Conservation (phyloP, 139 green algal species). For the Chlamydomonas applanata region DNA sequence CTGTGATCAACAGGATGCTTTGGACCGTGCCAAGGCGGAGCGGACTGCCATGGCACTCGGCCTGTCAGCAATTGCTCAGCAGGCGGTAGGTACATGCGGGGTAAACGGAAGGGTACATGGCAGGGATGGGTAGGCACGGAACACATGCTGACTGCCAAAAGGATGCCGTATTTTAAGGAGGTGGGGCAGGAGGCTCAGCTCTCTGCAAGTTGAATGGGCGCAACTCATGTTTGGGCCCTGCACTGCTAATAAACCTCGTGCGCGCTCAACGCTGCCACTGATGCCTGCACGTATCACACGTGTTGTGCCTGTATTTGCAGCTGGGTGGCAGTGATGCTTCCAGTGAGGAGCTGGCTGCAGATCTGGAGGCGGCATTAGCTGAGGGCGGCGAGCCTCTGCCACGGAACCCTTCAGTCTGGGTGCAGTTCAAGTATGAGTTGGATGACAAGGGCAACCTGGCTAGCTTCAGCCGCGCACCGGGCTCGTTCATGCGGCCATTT, state of each 20-base stretch:
- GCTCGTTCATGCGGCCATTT: conserved; percentile 19
- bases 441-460: conserved; percentile 36
- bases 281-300: too few relatives aligned
- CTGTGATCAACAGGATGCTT: neutral
- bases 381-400: conserved; percentile 28
- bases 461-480: conserved; percentile 20
- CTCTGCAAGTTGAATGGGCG: too few relatives aligned
- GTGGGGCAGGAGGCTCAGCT: too few relatives aligned
- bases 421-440: conserved; percentile 25
- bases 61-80: conserved; percentile 19
- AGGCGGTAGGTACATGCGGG: conserved; percentile 22
- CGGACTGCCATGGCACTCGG: conserved; percentile 19
- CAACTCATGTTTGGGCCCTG: too few relatives aligned
- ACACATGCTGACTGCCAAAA: too few relatives aligned
- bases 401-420: conserved; percentile 20
- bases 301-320: too few relatives aligned
- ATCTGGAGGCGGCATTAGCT: conserved; percentile 16
- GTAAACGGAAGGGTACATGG: too few relatives aligned
- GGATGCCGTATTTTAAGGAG: too few relatives aligned
- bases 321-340: conserved; percentile 13
- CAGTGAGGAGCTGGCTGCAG: conserved; percentile 19
- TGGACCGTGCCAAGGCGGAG: conserved; percentile 23
- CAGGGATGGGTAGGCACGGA: too few relatives aligned
- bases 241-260: too few relatives aligned
- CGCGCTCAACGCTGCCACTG: too few relatives aligned